phyloP scores from a whole-genome alignment of 805 yeast species.

The Sporopachydermia lactativora region DNA sequence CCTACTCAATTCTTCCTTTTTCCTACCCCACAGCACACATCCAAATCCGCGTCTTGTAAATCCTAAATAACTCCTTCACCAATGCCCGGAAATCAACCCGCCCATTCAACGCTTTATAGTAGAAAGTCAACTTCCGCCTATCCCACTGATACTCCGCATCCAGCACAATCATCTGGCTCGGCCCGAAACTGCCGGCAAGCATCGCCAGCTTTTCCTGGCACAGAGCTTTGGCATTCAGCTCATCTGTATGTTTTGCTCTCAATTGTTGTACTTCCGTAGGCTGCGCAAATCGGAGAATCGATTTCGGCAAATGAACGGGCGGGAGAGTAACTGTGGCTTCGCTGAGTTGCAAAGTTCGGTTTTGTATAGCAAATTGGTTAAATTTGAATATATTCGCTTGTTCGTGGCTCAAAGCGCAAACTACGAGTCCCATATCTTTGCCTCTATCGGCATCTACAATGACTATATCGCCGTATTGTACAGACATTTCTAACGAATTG shows the following conservation, averaged over 20 bases:
- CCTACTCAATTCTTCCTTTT: too few species aligned
- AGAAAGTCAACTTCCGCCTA: conserved; percentile 61
- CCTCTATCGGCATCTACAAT: conserved; percentile 80
- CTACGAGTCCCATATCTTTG: conserved; percentile 59
- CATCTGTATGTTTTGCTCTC: conserved; percentile 53
- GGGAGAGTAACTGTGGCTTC: conserved; percentile 31
- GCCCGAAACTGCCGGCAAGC: conserved; percentile 17
- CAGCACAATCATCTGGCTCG: conserved; percentile 37
- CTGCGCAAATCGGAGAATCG: conserved; percentile 62
- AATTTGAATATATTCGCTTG: conserved; percentile 62
- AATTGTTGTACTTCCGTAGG: conserved; percentile 53
- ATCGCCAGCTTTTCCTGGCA: conserved; percentile 37
- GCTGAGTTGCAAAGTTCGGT: conserved; percentile 41
- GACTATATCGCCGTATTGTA: conserved; percentile 50
- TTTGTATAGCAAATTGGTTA: conserved; percentile 42
- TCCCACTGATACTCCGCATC: conserved; percentile 78
- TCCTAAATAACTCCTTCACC: conserved; percentile 59
- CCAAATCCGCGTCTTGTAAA: conserved; percentile 74
- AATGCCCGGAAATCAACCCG: conserved; percentile 62
- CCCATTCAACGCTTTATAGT: conserved; percentile 43
- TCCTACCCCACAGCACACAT: conserved; percentile 59
- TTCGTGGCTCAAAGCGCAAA: conserved; percentile 46
- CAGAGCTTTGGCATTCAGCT: conserved; percentile 54
- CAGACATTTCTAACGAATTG: conserved; percentile 41
- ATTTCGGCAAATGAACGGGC: conserved; percentile 63